A percentile compares a stretch with the other conserved stretches of the same genome.
These are phyloP conservation scores for Saccharomyces eubayanus DNA, from an alignment of 805 yeast genomes.

Conservation along the genomic window DNA sequence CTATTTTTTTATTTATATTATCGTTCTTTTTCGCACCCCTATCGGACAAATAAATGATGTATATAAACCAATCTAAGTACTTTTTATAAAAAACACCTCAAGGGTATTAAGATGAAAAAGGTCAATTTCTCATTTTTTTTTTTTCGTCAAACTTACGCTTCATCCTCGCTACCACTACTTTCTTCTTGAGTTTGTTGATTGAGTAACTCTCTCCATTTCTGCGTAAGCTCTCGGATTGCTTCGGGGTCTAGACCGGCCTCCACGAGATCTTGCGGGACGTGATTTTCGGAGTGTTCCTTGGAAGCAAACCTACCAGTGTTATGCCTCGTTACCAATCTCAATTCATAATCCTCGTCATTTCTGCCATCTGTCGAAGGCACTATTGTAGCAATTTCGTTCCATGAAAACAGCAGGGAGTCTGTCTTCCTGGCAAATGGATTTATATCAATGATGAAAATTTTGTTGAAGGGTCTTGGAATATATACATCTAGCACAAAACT, in stretches of 20 bases:
- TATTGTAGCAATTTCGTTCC: conserved; percentile 61
- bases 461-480: conserved; percentile 63
- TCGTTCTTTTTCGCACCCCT: neutral
- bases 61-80: neutral
- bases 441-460: conserved; percentile 68
- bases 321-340: conserved; percentile 60
- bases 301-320: conserved; percentile 70
- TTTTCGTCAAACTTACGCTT: conserved; percentile 4
- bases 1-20: neutral
- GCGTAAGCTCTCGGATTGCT: conserved; percentile 61
- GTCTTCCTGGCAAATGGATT: conserved; percentile 78
- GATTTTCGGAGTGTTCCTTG: conserved; percentile 81
- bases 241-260: conserved; percentile 68
- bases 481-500: conserved; percentile 73
- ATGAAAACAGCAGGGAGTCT: conserved; percentile 69
- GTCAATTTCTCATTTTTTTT: neutral
- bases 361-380: neutral
- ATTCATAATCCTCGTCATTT: conserved; percentile 34
- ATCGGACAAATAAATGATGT: neutral
- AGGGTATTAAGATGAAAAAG: neutral
- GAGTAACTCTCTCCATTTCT: conserved; percentile 45
- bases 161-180: conserved; percentile 6
- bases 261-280: conserved; percentile 85
- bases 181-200: conserved; percentile 20
- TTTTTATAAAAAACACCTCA: neutral